A percentile compares a stretch with the other conserved stretches of the same genome.
These are phyloP conservation scores for Cadophora malorum DNA, from an alignment of 2,329 filamentous ascomycete genomes.

Conservation along the genomic window DNA sequence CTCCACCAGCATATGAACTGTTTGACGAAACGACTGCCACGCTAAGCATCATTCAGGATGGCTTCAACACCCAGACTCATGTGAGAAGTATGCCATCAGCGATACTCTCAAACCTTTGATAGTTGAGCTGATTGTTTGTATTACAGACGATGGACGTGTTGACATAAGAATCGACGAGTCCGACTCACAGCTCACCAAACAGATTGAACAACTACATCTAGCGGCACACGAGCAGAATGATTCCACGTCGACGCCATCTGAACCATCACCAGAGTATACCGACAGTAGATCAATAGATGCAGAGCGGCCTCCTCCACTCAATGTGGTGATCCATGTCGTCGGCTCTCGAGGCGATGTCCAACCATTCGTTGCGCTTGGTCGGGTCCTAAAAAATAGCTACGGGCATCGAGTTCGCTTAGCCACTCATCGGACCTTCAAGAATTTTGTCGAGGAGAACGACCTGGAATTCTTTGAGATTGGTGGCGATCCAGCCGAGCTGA, in stretches of 20 bases:
- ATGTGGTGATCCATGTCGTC: slow-evolving; percentile 78
- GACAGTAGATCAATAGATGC: slow-evolving; percentile 62
- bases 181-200: slow-evolving; percentile 2
- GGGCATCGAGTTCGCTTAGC: slow-evolving; percentile 76
- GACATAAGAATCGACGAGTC: slow-evolving; percentile 78
- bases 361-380: slow-evolving; percentile 75
- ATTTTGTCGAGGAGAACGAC: slow-evolving; percentile 71
- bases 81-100: slow-evolving; percentile 48
- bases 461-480: slow-evolving; percentile 80
- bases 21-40: slow-evolving; percentile 51
- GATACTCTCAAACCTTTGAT: no score
- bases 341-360: slow-evolving; percentile 79
- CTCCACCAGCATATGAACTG: slow-evolving; percentile 59
- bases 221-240: slow-evolving; percentile 53
- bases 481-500: slow-evolving; percentile 75
- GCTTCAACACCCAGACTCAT: slow-evolving; percentile 66
- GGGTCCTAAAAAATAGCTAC: slow-evolving; percentile 67
- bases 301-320: slow-evolving; percentile 65
- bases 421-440: slow-evolving; percentile 72
- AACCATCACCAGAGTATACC: slow-evolving; percentile 69
- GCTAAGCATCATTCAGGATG: slow-evolving; percentile 65
- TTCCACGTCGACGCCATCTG: slow-evolving; percentile 58
- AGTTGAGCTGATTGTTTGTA: neutral
- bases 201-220: slow-evolving; percentile 59
- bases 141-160: slow-evolving; percentile 73